phyloP scores from a whole-genome alignment of 1,284 basidiomycete species.

The Pseudozyma pruni region DNA sequence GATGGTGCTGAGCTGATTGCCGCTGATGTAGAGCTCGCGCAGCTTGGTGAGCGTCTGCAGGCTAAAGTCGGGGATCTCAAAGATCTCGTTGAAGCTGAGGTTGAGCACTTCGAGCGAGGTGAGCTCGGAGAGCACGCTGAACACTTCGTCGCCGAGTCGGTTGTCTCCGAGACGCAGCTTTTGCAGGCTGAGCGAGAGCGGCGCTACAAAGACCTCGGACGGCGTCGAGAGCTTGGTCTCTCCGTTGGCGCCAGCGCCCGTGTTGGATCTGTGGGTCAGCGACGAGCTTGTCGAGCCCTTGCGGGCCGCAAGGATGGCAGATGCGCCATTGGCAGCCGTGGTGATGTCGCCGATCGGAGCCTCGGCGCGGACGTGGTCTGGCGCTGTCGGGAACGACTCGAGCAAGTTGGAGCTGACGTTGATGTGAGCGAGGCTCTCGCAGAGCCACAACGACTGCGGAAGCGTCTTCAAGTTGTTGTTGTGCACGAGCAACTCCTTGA shows the following conservation, averaged over 20 bases:
- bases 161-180: constrained; percentile 91
- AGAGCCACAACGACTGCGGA: constrained; percentile 84
- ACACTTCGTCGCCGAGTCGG: constrained; percentile 81
- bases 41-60: constrained; percentile 78
- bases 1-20: constrained; percentile 89
- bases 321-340: constrained; percentile 7
- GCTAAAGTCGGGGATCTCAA: constrained; percentile 79
- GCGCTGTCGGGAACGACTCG: constrained; percentile 77
- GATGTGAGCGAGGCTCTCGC: constrained; percentile 78
- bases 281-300: constrained; percentile 63
- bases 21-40: constrained; percentile 89
- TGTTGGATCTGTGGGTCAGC: constrained; percentile 31
- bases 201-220: constrained; percentile 69
- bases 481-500: constrained; percentile 85
- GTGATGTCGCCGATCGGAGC: constrained; percentile 3
- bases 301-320: constrained; percentile 37
- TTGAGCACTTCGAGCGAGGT: constrained; percentile 76
- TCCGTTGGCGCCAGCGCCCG: constrained; percentile 9
- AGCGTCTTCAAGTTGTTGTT: constrained; percentile 88
- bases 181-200: constrained; percentile 79
- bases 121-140: constrained; percentile 80
- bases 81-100: constrained; percentile 93
- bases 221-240: constrained; percentile 26
- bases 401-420: constrained; percentile 92
- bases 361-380: constrained; percentile 27